Evolutionary conservation across 805 yeast genomes (phyloP).

Genomic region (Yamadazyma scolyti): DNA sequence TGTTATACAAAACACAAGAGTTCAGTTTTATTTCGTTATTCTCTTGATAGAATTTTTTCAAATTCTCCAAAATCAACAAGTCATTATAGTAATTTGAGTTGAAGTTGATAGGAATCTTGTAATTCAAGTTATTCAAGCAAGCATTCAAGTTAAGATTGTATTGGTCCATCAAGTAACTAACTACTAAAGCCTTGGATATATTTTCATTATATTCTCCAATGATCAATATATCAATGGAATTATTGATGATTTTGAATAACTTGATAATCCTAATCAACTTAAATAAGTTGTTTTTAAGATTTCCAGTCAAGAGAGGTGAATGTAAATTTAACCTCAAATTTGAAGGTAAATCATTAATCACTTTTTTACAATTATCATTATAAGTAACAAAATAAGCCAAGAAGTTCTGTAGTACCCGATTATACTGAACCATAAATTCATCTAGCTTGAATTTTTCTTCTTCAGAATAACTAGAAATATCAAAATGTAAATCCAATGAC

Average conservation of each 20-base stretch:
- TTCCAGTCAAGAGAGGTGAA: constrained; percentile 36
- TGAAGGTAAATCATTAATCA: constrained; percentile 29
- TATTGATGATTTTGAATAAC: constrained; percentile 30
- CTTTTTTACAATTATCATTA: constrained; percentile 24
- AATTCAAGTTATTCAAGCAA: constrained; percentile 21
- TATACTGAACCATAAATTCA: constrained; percentile 26
- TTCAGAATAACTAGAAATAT: constrained; percentile 12
- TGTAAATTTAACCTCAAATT: constrained; percentile 18
- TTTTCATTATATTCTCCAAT: constrained; percentile 23
- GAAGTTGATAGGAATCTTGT: constrained; percentile 14
- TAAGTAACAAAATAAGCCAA: constrained; percentile 30
- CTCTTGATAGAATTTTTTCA: constrained; percentile 34
- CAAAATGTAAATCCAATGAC: constrained; percentile 33
- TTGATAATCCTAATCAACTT: constrained; percentile 31
- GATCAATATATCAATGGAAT: constrained; percentile 26
- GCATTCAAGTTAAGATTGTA: constrained; percentile 32
- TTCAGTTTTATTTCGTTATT: constrained; percentile 24
- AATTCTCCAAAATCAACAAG: constrained; percentile 33
- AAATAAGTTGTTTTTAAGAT: constrained; percentile 33
- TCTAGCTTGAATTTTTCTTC: constrained; percentile 17
- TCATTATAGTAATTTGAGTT: constrained; percentile 37
- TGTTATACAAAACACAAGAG: constrained; percentile 15
- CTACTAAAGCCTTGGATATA: constrained; percentile 28
- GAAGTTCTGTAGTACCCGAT: constrained; percentile 35
- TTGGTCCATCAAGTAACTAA: constrained; percentile 38